Percentiles rank a stretch among this genome's conserved stretches.
These are phyloP conservation scores for Pichia cabralensis DNA, from an alignment of 805 yeast genomes.

Conservation along the genomic window DNA sequence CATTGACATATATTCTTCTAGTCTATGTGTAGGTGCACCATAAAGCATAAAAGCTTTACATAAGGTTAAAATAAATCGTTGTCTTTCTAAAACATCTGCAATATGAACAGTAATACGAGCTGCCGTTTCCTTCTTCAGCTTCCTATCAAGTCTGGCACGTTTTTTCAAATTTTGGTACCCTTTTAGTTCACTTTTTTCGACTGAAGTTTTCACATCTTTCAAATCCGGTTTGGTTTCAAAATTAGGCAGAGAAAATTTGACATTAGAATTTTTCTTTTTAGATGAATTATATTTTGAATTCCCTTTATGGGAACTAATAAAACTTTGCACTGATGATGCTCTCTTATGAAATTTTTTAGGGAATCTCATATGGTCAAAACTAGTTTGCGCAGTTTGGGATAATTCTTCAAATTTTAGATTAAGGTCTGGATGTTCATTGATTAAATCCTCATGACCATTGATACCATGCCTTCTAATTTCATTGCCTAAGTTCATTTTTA, in stretches of 20 bases:
- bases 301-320: background rate
- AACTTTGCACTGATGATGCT: conserved; percentile 4
- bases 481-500: conserved; percentile 4
- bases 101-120: conserved; percentile 89
- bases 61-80: conserved; percentile 71
- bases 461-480: conserved; percentile 5
- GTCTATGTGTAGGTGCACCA: conserved; percentile 93
- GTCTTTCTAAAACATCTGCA: conserved; percentile 80
- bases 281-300: background rate
- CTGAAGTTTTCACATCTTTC: background rate
- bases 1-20: conserved; percentile 89
- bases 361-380: background rate
- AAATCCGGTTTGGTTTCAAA: conserved; percentile 3
- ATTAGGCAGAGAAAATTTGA: conserved; percentile 9
- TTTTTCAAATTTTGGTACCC: conserved; percentile 15
- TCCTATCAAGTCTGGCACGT: conserved; percentile 19
- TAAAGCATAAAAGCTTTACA: conserved; percentile 87
- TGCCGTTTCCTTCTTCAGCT: conserved; percentile 29
- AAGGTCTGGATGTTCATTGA: conserved; percentile 1
- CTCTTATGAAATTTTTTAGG: conserved; percentile 4
- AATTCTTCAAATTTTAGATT: conserved; percentile 1
- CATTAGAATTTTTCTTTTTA: conserved; percentile 1
- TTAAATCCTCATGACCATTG: background rate
- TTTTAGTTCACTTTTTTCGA: conserved; percentile 4
- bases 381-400: conserved; percentile 1